Conservation (phyloP, 2,329 filamentous ascomycete genomes). For the Lasiodiplodia hormozganensis region DNA sequence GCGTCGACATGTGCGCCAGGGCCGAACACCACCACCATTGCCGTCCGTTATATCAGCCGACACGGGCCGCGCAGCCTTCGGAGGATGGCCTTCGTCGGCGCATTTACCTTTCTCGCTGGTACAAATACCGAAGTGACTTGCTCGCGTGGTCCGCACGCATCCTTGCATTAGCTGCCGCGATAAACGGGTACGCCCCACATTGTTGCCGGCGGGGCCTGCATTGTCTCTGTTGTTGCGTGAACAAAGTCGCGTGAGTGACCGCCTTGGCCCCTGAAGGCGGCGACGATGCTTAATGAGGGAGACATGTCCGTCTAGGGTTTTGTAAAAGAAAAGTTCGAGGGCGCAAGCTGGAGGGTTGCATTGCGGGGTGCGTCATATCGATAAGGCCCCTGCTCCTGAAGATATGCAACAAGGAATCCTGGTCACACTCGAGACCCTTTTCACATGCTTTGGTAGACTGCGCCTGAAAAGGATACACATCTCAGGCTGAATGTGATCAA, state of each 20-base stretch:
- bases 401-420: background rate
- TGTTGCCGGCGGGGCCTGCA: background rate
- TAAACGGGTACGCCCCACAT: background rate
- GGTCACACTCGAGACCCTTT: background rate
- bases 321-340: background rate
- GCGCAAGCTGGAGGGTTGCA: background rate
- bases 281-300: background rate
- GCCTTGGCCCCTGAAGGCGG: background rate
- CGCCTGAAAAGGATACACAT: background rate
- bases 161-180: background rate
- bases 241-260: background rate
- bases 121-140: conserved; percentile 5
- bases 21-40: conserved; percentile 5
- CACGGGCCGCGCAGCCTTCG: background rate
- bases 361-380: background rate
- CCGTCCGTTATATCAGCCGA: conserved; percentile 1
- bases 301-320: background rate
- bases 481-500: background rate
- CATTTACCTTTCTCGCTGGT: background rate
- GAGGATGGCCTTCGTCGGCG: background rate
- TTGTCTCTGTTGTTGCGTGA: background rate
- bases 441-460: background rate
- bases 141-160: conserved; percentile 10
- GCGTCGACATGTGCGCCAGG: background rate
- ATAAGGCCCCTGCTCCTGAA: background rate